Evolutionary conservation across 495 filamentous ascomycete genomes (phyloP), one percentile per base, ranked within the genome.

Genomic region (Tirmania nivea): DNA sequence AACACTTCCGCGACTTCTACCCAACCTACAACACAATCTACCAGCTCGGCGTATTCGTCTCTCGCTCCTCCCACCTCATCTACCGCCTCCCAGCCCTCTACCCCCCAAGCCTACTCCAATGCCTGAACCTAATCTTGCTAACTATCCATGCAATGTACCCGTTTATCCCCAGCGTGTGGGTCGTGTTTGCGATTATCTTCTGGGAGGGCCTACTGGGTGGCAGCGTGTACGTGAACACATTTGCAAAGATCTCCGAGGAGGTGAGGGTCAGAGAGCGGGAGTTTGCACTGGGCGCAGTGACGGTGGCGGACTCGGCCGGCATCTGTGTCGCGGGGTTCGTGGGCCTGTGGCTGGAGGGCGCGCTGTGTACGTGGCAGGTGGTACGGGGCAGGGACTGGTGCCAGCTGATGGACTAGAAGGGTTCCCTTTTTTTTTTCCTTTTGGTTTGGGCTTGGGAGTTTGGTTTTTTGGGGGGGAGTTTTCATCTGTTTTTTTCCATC

Each of bases 181-280:
- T 93, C 19, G 66, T 95, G 4, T 94, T 93, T 63, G 61, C 73
- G 7, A 69, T 95, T 48, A 69, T 94, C n/a, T 93, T 95, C 63
- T 95, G 90, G 89, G 89, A 94, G 63, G 90, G 90, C 0, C 66
- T 97, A 39, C 70, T 97, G 0, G 90, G 90, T 7, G 90, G 90
- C 0, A 67, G 80, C 9, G 90, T 95, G 0, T 97, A 97, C 60
- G 86, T 96, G 48, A 94, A 89, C 55, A 93, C 88, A 0, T 97
- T 94, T 67, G 86, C 88, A 0, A 83, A 89, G 65, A 90, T 97
- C 56, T 78, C 80, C 60, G 84, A 95, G 52, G 75, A 78, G 9
- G 81, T 93, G 0, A 75, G 77, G 0, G 66, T 71, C 8, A 74
- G 77, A 36, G 89, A 95, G 47, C 72, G 90, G 16, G 90, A 97